Base-by-base conservation (phyloP, 495 filamentous ascomycete species). In the Aspergillus olivimuriae region DNA sequence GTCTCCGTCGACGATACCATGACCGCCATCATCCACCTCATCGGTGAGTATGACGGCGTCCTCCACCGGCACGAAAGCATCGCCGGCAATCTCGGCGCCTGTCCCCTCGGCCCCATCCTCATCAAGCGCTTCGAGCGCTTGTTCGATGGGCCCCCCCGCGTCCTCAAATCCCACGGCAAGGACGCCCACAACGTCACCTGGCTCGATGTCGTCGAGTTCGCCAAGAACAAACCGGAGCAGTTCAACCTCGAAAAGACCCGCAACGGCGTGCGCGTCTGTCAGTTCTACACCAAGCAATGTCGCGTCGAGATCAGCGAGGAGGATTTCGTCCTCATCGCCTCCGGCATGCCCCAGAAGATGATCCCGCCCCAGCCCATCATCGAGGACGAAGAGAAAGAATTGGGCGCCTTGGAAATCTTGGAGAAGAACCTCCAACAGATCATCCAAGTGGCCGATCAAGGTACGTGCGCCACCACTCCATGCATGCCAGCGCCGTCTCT, bases 301-400 rank as follows among this genome's bases (percentile, higher is more conserved):
- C 76, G 83, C 18, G 84, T 92, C 24, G 87, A 94, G 62, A 91
- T 94, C 47, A 82, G 80, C 26, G 87, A 92, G 61, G 87, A 91
- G 57, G 88, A 94, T 57, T 92, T 81, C 68, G 73, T 86, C 28
- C 65, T 94, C 42, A 87, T 94, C 55, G 73, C 76, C 18, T 89
- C 84, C 12, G 88, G 88, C 21, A 83, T 85, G 48, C 79, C 87
- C 12, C 84, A 92, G 62, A 82, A 87, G 63, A 80, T 94, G 65
- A 86, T 86, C 22, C 84, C 89, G 12, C 84, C 82, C 11, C 83
- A 88, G 53, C 86, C 88, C 0, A 82, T 92, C 34, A 77, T 81
- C 37, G 87, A 94, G 60, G 88, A 94, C 52, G 88, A 94, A 56
- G 78, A 83, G 58, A 87, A 87, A 52, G 88, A 94, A 61, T 60